Evolutionary conservation across 108 stramenopile species (phyloP).

Genomic region (Phaeodactylum tricornutum): DNA sequence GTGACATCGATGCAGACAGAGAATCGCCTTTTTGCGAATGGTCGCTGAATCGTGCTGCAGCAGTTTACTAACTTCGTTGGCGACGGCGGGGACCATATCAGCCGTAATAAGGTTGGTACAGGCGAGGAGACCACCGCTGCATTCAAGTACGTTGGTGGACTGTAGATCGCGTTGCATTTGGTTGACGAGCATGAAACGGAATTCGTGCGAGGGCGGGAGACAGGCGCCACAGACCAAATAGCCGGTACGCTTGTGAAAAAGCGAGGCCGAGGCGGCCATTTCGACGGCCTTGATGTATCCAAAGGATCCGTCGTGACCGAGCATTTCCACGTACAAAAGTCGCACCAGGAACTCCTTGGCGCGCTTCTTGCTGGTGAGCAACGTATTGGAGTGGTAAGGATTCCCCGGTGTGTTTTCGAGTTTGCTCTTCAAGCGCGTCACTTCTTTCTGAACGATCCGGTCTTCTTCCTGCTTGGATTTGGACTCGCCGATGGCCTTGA

Average conservation of each 20-base stretch:
- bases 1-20: conserved; percentile 86
- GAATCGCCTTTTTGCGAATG: conserved; percentile 92
- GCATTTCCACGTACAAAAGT: conserved; percentile 97
- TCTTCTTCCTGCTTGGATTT: conserved; percentile 99
- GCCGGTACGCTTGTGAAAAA: conserved; percentile 91
- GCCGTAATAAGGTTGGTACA: conserved; percentile 74
- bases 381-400: conserved; percentile 16
- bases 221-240: conserved; percentile 90
- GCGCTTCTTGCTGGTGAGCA: conserved; percentile 63
- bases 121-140: conserved; percentile 83
- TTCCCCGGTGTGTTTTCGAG: conserved; percentile 45
- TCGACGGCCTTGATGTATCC: conserved; percentile 96
- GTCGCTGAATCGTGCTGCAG: conserved; percentile 62
- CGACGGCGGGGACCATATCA: conserved; percentile 91
- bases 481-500: conserved; percentile 98
- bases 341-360: conserved; percentile 97
- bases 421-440: conserved; percentile 78
- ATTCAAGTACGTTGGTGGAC: conserved; percentile 87
- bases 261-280: conserved; percentile 83
- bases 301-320: conserved; percentile 97
- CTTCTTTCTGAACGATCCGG: conserved; percentile 90
- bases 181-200: conserved; percentile 99
- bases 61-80: conserved; percentile 56
- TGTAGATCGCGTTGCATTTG: conserved; percentile 96
- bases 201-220: conserved; percentile 92